phyloP scores from a whole-genome alignment of 2,329 filamentous ascomycete genomes.

The Colletotrichum tamarilloi region DNA sequence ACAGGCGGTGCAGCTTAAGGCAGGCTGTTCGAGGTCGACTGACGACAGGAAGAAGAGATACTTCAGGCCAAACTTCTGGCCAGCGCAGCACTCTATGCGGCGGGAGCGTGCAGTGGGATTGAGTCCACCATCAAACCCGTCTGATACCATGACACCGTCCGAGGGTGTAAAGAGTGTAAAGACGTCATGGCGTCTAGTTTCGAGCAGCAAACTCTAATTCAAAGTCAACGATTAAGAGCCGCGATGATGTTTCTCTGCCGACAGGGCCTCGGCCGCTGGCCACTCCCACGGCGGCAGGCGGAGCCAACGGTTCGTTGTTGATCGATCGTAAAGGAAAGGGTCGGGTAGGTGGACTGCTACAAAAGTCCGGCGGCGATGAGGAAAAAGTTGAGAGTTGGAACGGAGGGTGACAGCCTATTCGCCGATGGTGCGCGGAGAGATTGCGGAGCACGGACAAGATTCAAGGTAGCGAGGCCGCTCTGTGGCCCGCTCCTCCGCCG shows the following conservation, averaged over 20 bases:
- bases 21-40: background rate
- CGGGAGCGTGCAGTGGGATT: conserved; percentile 19
- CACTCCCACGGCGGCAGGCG: conserved; percentile 1
- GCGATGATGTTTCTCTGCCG: background rate
- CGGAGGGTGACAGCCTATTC: background rate
- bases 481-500: conserved; percentile 16
- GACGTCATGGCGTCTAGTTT: conserved; percentile 30
- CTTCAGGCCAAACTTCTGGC: conserved; percentile 13
- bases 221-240: background rate
- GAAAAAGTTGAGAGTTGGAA: background rate
- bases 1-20: background rate
- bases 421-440: conserved; percentile 12
- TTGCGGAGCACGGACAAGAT: conserved; percentile 20
- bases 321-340: conserved; percentile 3
- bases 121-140: conserved; percentile 30
- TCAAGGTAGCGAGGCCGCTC: conserved; percentile 7
- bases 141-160: conserved; percentile 30
- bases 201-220: conserved; percentile 21
- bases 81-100: conserved; percentile 25
- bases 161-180: conserved; percentile 12
- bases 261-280: conserved; percentile 3
- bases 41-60: background rate
- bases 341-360: conserved; percentile 1
- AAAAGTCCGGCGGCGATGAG: conserved; percentile 12
- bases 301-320: conserved; percentile 16